A percentile compares a stretch with the other conserved stretches of the same genome.
Evolutionary conservation across 129 eudicot genomes (phyloP).

Genomic region (Mikania micrantha): DNA sequence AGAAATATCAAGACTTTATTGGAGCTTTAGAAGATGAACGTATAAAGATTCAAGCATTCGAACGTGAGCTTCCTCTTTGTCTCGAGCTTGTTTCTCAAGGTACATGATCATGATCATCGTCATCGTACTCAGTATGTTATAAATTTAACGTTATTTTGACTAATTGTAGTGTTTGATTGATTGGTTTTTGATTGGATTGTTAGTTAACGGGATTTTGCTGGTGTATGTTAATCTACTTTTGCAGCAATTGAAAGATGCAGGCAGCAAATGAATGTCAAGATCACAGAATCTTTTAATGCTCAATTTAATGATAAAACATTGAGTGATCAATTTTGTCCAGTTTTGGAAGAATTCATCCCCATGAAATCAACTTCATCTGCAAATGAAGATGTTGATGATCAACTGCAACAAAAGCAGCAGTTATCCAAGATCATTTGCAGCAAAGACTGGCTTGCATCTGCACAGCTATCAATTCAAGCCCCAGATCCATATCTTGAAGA

Average conservation of each 20-base stretch:
- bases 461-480: slow-evolving; percentile 80
- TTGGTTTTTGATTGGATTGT: background rate
- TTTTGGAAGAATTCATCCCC: slow-evolving; percentile 82
- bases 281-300: slow-evolving; percentile 31
- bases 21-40: slow-evolving; percentile 68
- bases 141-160: no score
- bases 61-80: slow-evolving; percentile 93
- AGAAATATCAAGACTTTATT: slow-evolving; percentile 39
- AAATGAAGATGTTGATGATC: slow-evolving; percentile 22
- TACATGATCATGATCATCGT: no score
- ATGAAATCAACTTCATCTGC: slow-evolving; percentile 47
- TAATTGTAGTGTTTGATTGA: slow-evolving; percentile 22
- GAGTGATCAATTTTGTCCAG: slow-evolving; percentile 54
- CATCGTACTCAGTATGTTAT: no score
- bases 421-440: slow-evolving; percentile 1
- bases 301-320: slow-evolving; percentile 56
- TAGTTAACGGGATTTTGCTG: background rate
- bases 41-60: slow-evolving; percentile 68
- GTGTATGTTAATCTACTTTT: no score
- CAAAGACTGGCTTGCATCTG: slow-evolving; percentile 88
- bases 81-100: slow-evolving; percentile 75
- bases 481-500: slow-evolving; percentile 60
- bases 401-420: background rate
- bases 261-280: slow-evolving; percentile 44
- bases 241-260: slow-evolving; percentile 78